A percentile compares a stretch with the other conserved stretches of the same genome.
These are phyloP conservation scores for Cytospora leucostoma DNA, from an alignment of 2,329 filamentous ascomycete species.

Conservation along the genomic window DNA sequence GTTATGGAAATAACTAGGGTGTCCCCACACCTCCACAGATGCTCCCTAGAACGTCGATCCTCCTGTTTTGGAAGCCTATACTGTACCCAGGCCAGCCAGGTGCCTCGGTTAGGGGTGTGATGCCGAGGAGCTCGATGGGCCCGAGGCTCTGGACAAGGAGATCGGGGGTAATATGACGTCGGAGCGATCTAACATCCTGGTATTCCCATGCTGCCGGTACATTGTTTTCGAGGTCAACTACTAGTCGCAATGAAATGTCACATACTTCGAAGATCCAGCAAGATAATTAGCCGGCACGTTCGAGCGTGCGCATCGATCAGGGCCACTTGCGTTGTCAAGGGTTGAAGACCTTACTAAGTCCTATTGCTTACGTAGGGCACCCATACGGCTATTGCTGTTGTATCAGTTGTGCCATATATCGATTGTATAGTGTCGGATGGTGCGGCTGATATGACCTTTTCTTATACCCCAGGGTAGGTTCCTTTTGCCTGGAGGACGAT, in stretches of 20 bases:
- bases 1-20: neutral
- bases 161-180: neutral
- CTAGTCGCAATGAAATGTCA: neutral
- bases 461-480: too few species aligned
- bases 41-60: neutral
- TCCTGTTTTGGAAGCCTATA: neutral
- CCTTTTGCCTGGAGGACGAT: too few species aligned
- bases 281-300: neutral
- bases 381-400: neutral
- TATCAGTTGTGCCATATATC: too few species aligned
- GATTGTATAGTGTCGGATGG: too few species aligned
- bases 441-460: too few species aligned
- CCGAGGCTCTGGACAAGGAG: neutral
- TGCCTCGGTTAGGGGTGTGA: neutral
- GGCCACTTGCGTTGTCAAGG: neutral
- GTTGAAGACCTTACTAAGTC: neutral
- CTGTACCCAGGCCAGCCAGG: neutral
- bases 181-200: neutral
- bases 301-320: neutral
- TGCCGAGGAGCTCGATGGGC: neutral
- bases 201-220: neutral
- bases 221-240: neutral
- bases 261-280: neutral
- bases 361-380: neutral
- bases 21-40: neutral